Base-by-base conservation (phyloP, 345 rosid genomes). In the thale cress (Arabidopsis thaliana) region DNA sequence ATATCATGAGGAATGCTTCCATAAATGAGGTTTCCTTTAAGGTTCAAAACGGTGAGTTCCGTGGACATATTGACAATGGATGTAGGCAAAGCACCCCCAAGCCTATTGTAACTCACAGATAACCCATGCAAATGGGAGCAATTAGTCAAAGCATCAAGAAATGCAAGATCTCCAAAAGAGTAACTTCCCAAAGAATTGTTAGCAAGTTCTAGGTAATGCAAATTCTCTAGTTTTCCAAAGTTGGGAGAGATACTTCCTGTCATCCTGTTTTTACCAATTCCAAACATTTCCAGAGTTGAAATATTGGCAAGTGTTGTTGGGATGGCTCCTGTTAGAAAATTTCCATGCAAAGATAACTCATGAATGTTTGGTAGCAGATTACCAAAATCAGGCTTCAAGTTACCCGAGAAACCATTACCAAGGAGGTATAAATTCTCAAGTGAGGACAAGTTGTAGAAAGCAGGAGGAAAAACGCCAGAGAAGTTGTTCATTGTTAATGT, bases 401-500 rank as follows among this genome's bases (percentile, higher is more conserved):
- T 0, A 7, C 61, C 40, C 12, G 61, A 32, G 3, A 56, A 55
- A 1, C 0, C 0, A 55, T 55, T 25, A 25, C 28, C 28, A 25
- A 25, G 28, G 28, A 25, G 28, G 1, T 0, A 13, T 13, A 55
- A 55, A 3, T 2, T 2, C 6, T 3, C 2, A 30, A 55, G 59
- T 4, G 61, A n/a, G 4, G 61, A 57, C 0, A 33, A 0, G 0
- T 33, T 57, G 12, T n/a, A 57, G 3, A 57, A 0, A 0, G 20
- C 5, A 1, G 20, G 1, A 23, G 65, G 48, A 60, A 60, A 38
- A 11, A 1, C 65, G 1, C 65, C 65, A 1, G 65, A 37, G 10
- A 60, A 10, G 0, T 60, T 11, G 49, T 59, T 59, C 0, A 0
- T 0, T 9, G 8, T 0, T 2, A 59, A 7, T 6, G 1, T 0